Evolutionary conservation across 768 basidiomycete species (phyloP).

Genomic region (Leccinum disarticulatum): DNA sequence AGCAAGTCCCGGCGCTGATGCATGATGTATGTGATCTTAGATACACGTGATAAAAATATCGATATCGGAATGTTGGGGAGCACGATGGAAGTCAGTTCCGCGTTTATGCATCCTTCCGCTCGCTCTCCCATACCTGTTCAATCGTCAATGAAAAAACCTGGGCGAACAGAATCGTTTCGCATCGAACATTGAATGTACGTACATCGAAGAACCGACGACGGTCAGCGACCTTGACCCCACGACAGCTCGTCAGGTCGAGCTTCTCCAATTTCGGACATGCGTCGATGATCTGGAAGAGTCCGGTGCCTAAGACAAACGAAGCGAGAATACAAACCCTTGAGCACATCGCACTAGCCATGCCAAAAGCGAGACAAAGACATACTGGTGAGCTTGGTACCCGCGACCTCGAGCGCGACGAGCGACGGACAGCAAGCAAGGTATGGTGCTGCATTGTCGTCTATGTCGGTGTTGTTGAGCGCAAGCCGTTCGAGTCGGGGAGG

Average conservation of each 20-base stretch:
- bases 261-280: conserved; percentile 50
- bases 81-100: background rate
- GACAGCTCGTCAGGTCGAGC: conserved; percentile 67
- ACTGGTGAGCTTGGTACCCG: conserved; percentile 54
- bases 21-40: background rate
- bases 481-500: conserved; percentile 47
- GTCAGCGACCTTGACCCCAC: conserved; percentile 58
- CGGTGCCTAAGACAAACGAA: conserved; percentile 41
- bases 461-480: conserved; percentile 56
- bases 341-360: background rate
- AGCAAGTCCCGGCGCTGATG: background rate
- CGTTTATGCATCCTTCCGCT: conserved; percentile 2
- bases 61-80: background rate
- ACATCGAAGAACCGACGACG: conserved; percentile 68
- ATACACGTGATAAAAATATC: background rate
- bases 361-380: background rate
- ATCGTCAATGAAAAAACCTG: background rate
- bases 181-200: background rate
- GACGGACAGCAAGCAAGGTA: conserved; percentile 53
- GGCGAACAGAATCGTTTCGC: background rate
- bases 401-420: conserved; percentile 50
- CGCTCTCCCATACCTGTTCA: conserved; percentile 28
- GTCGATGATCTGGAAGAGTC: conserved; percentile 57
- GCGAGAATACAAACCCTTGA: background rate
- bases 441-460: conserved; percentile 55